Conservation (phyloP, 495 filamentous ascomycete species). For the Hamigera avellanea region DNA sequence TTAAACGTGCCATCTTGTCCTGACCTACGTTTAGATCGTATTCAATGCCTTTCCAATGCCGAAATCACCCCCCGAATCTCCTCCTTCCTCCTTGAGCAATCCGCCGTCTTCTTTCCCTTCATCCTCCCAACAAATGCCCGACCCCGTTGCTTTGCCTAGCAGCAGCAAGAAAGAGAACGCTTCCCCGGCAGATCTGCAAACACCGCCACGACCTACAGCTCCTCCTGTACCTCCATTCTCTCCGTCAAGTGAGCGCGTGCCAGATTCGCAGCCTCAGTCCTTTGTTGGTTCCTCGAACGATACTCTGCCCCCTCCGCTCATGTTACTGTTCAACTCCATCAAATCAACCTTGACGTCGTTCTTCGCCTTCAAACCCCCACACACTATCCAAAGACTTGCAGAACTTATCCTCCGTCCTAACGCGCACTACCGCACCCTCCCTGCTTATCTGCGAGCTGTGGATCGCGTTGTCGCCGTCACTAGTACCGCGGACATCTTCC, state of each 20-base stretch:
- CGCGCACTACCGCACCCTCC: conserved; percentile 66
- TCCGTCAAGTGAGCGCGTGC: conserved; percentile 31
- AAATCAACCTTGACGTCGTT: conserved; percentile 50
- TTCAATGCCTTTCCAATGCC: conserved; percentile 42
- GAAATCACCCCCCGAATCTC: conserved; percentile 22
- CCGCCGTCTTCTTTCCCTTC: conserved; percentile 17
- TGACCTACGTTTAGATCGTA: conserved; percentile 31
- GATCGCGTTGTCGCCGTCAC: conserved; percentile 89
- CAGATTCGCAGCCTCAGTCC: conserved; percentile 38
- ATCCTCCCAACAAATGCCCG: conserved; percentile 20
- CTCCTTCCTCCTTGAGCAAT: conserved; percentile 8
- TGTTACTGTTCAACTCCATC: conserved; percentile 53
- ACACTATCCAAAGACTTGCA: conserved; percentile 84
- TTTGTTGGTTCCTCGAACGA: conserved; percentile 24
- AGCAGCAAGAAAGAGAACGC: conserved; percentile 45
- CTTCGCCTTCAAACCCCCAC: conserved; percentile 69
- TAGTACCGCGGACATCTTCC: conserved; percentile 69
- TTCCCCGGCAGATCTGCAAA: conserved; percentile 22
- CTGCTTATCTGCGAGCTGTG: conserved; percentile 78
- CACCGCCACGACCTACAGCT: conserved; percentile 22
- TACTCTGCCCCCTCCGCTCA: conserved; percentile 50
- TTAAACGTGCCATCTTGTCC: conserved; percentile 1
- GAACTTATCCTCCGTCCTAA: conserved; percentile 77
- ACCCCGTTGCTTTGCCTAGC: conserved; percentile 18
- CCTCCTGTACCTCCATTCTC: conserved; percentile 20